Percentiles rank a stretch among this genome's conserved stretches.
Conservation (phyloP, 2,329 filamentous ascomycete genomes). For the Fusarium tricinctum region DNA sequence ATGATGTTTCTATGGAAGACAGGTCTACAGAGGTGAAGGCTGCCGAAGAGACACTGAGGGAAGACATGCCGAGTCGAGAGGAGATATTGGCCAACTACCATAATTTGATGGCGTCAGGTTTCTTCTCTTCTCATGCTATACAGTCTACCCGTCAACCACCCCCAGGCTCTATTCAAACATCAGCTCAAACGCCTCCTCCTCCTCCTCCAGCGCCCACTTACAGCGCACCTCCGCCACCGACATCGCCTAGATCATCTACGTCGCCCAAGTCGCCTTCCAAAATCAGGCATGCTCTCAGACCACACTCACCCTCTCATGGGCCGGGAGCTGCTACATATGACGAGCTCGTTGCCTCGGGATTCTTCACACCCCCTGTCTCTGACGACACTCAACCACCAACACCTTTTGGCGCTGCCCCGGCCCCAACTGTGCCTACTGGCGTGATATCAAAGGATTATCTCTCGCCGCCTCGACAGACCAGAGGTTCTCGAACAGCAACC, state of each 20-base stretch:
- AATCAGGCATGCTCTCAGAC: conserved; percentile 25
- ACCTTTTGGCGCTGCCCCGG: conserved; percentile 39
- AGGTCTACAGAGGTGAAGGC: conserved; percentile 21
- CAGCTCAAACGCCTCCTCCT: conserved; percentile 17
- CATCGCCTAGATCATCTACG: conserved; percentile 18
- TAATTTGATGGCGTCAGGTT: conserved; percentile 68
- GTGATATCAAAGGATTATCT: conserved; percentile 36
- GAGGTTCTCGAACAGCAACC: conserved; percentile 47
- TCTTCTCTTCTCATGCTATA: conserved; percentile 71
- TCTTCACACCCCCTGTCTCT: conserved; percentile 45
- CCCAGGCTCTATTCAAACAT: conserved; percentile 31
- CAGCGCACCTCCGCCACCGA: conserved; percentile 25
- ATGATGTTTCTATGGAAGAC: conserved; percentile 35
- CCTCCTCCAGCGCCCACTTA: conserved; percentile 14
- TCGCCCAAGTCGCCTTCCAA: conserved; percentile 35
- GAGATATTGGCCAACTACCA: conserved; percentile 70
- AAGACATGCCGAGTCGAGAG: conserved; percentile 57
- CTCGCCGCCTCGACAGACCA: conserved; percentile 46
- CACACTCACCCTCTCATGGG: conserved; percentile 21
- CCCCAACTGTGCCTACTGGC: conserved; percentile 36
- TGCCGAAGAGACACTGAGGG: conserved; percentile 21
- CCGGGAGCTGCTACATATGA: conserved; percentile 46
- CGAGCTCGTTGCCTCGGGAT: conserved; percentile 46
- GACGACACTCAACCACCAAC: conserved; percentile 33
- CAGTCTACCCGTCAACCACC: conserved; percentile 66